phyloP scores from a whole-genome alignment of 768 basidiomycete genomes.

The Rhodotorula sphaerocarpa region DNA sequence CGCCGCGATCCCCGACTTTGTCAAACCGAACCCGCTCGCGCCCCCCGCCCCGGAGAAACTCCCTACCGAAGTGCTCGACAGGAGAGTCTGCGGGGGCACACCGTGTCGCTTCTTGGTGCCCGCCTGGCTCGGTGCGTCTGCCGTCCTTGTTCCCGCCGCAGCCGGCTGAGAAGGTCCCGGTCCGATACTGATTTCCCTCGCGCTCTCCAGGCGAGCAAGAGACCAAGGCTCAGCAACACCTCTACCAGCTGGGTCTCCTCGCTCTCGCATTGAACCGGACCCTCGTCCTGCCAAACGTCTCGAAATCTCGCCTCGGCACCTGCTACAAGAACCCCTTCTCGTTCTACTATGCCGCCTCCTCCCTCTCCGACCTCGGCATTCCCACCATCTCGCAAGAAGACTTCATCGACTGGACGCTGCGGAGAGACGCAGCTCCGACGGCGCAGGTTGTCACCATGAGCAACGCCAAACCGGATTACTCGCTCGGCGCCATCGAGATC shows the following conservation, averaged over 20 bases:
- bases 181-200: too few species aligned
- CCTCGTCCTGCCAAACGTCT: slow-evolving; percentile 57
- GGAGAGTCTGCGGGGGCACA: slow-evolving; percentile 15
- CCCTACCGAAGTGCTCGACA: slow-evolving; percentile 25
- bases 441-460: slow-evolving; percentile 47
- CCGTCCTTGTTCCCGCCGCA: too few species aligned
- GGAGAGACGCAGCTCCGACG: slow-evolving; percentile 40
- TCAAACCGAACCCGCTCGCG: slow-evolving; percentile 5
- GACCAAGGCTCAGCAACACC: slow-evolving; percentile 54
- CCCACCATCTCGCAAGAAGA: slow-evolving; percentile 44
- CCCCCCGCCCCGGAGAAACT: background rate
- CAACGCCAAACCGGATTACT: slow-evolving; percentile 23
- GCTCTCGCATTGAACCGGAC: slow-evolving; percentile 52
- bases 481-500: slow-evolving; percentile 37
- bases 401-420: slow-evolving; percentile 47
- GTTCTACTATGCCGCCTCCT: slow-evolving; percentile 47
- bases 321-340: slow-evolving; percentile 52
- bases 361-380: slow-evolving; percentile 42
- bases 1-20: slow-evolving; percentile 22
- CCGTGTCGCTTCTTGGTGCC: slow-evolving; percentile 23
- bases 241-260: slow-evolving; percentile 52
- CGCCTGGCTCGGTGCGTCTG: slow-evolving; percentile 22
- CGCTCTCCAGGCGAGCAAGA: slow-evolving; percentile 50
- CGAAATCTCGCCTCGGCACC: slow-evolving; percentile 51
- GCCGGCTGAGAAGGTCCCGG: too few species aligned